Conservation (phyloP, 106 monocot genomes). For the Platanthera guangdongensis region DNA sequence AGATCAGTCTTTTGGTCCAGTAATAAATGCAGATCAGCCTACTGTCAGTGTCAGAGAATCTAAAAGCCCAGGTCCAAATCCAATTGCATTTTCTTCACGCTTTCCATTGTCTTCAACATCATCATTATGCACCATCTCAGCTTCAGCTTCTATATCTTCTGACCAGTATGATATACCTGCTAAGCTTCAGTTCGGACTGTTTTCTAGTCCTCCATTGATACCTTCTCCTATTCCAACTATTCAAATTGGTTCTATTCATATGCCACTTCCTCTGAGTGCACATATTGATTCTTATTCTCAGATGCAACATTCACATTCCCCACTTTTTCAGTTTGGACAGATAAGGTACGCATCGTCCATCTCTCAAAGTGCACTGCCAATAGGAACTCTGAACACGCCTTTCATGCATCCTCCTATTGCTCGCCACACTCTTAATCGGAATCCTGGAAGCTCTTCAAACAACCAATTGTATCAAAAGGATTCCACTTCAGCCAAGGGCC, state of each 20-base stretch:
- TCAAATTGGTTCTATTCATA: constrained; percentile 97
- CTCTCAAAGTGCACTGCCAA: constrained; percentile 48
- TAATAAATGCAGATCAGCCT: constrained; percentile 4
- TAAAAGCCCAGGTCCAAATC: constrained; percentile 13
- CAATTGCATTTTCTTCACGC: constrained; percentile 6
- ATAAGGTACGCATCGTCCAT: constrained; percentile 43
- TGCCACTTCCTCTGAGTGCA: constrained; percentile 79
- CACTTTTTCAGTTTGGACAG: constrained; percentile 77
- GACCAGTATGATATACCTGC: constrained; percentile 45
- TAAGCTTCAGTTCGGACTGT: constrained; percentile 86
- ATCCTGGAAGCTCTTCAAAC: constrained; percentile 20
- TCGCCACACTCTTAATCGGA: constrained; percentile 30
- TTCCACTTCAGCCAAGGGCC: constrained; percentile 22
- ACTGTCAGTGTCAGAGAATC: constrained; percentile 5
- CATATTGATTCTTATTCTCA: constrained; percentile 48
- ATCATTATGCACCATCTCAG: constrained; percentile 16
- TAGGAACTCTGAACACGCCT: constrained; percentile 39
- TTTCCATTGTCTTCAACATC: constrained; percentile 18
- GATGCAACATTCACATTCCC: constrained; percentile 46
- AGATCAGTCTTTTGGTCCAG: constrained; percentile 39
- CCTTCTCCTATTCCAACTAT: constrained; percentile 91
- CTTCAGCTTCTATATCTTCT: constrained; percentile 21
- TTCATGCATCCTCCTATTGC: constrained; percentile 40
- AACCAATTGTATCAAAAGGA: constrained; percentile 18
- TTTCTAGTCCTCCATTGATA: constrained; percentile 87